phyloP scores from a whole-genome alignment of 2,329 filamentous ascomycete genomes.

The Shiraia sp. region DNA sequence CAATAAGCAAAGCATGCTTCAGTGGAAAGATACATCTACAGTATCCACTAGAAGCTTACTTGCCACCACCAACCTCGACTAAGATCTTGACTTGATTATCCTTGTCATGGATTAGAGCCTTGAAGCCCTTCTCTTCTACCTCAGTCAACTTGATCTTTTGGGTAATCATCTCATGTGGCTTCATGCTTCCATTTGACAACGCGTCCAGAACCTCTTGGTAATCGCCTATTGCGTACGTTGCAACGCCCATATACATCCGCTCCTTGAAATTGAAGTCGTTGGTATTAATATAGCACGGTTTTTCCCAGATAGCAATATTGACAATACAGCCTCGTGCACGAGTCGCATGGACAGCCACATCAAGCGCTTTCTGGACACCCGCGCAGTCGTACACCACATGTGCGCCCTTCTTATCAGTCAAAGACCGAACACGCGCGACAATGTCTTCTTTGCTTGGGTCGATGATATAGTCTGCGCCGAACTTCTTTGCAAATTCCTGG shows the following conservation, averaged over 20 bases:
- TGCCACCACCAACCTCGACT: conserved; percentile 44
- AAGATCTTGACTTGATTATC: conserved; percentile 56
- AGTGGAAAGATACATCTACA: too few relatives aligned
- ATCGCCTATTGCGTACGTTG: conserved; percentile 57
- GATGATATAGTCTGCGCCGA: conserved; percentile 58
- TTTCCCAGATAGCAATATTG: conserved; percentile 62
- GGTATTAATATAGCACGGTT: conserved; percentile 53
- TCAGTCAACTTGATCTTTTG: conserved; percentile 51
- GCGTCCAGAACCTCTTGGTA: conserved; percentile 53
- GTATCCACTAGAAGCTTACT: conserved; percentile 4
- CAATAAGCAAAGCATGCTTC: too few relatives aligned
- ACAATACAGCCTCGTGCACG: conserved; percentile 57
- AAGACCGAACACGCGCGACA: conserved; percentile 47
- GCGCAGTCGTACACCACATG: conserved; percentile 59
- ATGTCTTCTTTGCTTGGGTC: conserved; percentile 56
- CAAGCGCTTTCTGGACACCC: conserved; percentile 56
- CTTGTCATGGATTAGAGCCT: conserved; percentile 53
- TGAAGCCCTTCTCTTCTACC: conserved; percentile 53
- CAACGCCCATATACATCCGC: conserved; percentile 56
- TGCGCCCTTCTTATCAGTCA: conserved; percentile 52
- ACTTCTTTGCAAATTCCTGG: conserved; percentile 54
- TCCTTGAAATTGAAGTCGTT: conserved; percentile 60
- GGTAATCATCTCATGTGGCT: conserved; percentile 54
- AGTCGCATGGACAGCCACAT: conserved; percentile 54
- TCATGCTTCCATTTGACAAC: conserved; percentile 50